Percentiles rank a stretch among this genome's conserved stretches.
Evolutionary conservation across 2,329 filamentous ascomycete species (phyloP).

Genomic region (Thyridium curvatum): DNA sequence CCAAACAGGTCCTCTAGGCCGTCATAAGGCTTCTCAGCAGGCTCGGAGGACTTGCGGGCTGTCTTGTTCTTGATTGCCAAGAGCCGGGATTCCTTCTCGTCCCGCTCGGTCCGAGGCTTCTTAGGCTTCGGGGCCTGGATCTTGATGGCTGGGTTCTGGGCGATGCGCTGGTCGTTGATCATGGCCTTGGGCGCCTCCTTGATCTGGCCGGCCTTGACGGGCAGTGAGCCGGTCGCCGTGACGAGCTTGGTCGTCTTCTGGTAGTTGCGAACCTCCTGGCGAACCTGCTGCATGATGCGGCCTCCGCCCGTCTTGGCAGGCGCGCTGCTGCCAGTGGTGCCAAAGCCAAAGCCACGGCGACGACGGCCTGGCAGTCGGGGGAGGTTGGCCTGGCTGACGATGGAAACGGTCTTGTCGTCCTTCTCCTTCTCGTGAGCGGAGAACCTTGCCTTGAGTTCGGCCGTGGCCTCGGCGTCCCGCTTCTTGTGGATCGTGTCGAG

Average conservation of each 20-base stretch:
- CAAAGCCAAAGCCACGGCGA: constrained; percentile 25
- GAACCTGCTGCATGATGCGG: constrained; percentile 49
- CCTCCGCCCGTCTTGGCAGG: constrained; percentile 47
- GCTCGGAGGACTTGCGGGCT: neutral
- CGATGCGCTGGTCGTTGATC: constrained; percentile 43
- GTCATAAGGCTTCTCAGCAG: neutral
- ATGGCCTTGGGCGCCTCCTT: constrained; percentile 44
- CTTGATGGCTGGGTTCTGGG: constrained; percentile 17
- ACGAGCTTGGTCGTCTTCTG: constrained; percentile 38
- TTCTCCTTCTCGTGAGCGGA: constrained; percentile 52
- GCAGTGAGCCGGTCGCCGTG: constrained; percentile 26
- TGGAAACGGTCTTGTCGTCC: constrained; percentile 47
- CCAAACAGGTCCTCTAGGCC: constrained; percentile 1
- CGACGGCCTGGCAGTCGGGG: constrained; percentile 6
- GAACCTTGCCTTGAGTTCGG: constrained; percentile 49
- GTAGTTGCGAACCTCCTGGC: constrained; percentile 40
- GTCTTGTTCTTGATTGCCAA: constrained; percentile 21
- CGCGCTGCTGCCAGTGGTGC: constrained; percentile 27
- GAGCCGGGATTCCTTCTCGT: constrained; percentile 30
- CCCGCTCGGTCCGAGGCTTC: constrained; percentile 14
- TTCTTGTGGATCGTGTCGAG: constrained; percentile 19
- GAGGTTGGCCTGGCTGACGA: constrained; percentile 37
- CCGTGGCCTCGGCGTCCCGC: constrained; percentile 51
- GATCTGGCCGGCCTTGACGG: constrained; percentile 31
- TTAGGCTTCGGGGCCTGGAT: constrained; percentile 12